phyloP scores from a whole-genome alignment of 345 rosid species.

The Populus deltoides region DNA sequence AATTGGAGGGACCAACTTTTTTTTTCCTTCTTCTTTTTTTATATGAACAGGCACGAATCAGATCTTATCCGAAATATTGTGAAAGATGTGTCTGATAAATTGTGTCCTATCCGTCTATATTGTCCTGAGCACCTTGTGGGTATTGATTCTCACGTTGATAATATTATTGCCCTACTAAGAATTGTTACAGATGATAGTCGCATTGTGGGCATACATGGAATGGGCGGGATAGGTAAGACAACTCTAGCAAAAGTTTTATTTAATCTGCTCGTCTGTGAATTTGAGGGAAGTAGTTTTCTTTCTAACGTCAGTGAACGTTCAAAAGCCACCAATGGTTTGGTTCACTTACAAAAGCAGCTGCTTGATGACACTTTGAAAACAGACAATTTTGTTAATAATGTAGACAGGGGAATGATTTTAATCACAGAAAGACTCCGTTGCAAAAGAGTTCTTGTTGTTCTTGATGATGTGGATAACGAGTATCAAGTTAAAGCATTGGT shows the following conservation, averaged over 20 bases:
- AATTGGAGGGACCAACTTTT: too few species aligned
- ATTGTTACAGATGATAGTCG: background rate
- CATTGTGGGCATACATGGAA: background rate
- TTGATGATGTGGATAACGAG: background rate
- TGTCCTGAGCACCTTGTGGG: background rate
- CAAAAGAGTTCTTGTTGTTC: conserved; percentile 4
- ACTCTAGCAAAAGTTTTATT: background rate
- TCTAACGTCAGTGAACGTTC: background rate
- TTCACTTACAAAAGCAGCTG: background rate
- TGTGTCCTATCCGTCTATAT: background rate
- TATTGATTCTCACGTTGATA: background rate
- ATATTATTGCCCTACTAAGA: conserved; percentile 13
- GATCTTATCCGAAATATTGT: conserved; percentile 29
- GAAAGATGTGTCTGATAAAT: conserved; percentile 20
- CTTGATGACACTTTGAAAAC: background rate
- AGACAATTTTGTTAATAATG: background rate
- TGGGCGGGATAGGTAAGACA: background rate
- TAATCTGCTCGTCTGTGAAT: background rate
- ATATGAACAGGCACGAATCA: conserved; percentile 24
- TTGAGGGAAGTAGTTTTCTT: background rate
- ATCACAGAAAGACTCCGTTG: background rate
- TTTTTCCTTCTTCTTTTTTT: too few species aligned
- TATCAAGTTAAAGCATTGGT: background rate
- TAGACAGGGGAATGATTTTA: background rate
- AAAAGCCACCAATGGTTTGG: background rate